Evolutionary conservation across 495 filamentous ascomycete species (phyloP), one percentile per base, ranked within the genome.

Genomic region (Usnea hakonensis): DNA sequence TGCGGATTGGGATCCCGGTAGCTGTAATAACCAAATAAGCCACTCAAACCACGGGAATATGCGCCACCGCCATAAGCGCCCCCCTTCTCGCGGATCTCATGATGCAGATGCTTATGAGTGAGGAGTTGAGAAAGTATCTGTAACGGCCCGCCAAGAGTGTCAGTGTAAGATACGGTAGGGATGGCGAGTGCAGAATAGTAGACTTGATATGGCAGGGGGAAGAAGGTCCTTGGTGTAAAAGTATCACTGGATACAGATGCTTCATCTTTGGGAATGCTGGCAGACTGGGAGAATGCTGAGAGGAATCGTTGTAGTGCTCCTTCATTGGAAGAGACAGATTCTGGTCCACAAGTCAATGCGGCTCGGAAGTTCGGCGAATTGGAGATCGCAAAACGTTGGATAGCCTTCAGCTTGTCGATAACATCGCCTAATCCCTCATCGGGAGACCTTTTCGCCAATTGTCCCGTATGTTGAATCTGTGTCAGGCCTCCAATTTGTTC

Each of bases 51-150:
- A 13, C 85, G 83, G 52, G 87, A 84, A 74, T 90, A 95, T 16
- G 95, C 91, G 19, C 90, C 90, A 21, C 91, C 93, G 62, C 94
- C 94, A 67, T 98, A 98, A 13, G 94, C 94, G 46, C 94, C 94
- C 11, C 94, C 94, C 73, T 98, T 98, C 74, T 98, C 94, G 36
- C 94, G 88, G 61, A 98, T 96, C 71, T 97, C 95, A 69, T 95
- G 95, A 72, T 97, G 94, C 14, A 98, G 81, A 68, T 97, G 90
- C 72, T 95, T 95, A 75, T 97, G 94, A 0, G 93, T 97, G n/a
- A 98, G 81, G 32, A 98, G 87, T 66, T 96, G 89, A 19, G 92
- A 86, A 30, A 98, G 84, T 35, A 97, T 86, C 64, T 91, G 90
- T 17, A 96, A 84, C 1, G 89, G 81, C 11, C 92, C 90, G 21